Evolutionary conservation across 2,329 filamentous ascomycete species (phyloP), one percentile per base, ranked within the genome.

Genomic region (Alternaria ethzedia): DNA sequence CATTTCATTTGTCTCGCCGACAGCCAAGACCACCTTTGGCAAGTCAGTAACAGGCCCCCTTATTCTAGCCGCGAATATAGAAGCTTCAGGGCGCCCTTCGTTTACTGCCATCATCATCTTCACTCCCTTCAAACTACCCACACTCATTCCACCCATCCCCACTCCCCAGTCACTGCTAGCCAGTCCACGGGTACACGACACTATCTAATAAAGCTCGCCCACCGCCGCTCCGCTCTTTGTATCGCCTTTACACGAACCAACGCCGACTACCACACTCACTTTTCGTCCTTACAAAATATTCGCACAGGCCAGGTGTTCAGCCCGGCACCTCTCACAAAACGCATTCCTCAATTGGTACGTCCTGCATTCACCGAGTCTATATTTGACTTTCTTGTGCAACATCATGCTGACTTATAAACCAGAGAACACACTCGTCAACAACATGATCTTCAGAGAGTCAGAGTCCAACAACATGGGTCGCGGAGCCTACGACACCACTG

Each of bases 401-500:
- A 50, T 7, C 9, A 12, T 30, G 63, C 75, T 78, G 58, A 79
- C 71, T 59, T 77, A 77, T 74, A 76, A 77, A 76, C 57, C 66
- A 76, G 71, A 64, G 68, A 17, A 54, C 52, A 46, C 62, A 65
- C 61, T 63, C 70, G 64, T 64, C 68, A 55, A 63, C 73, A 78
- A 64, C 57, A 82, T 83, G 82, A 83, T 83, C 69, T 70, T 79
- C 75, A 77, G 79, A 76, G 79, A 80, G 64, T 77, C 76, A 59
- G 73, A 78, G 66, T 75, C 78, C 55, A 79, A 72, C 73, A 83
- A 83, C 78, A 84, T 84, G 82, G 82, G 82, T 61, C 82, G 82
- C 68, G 82, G 82, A 64, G 82, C 82, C 64, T 84, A 84, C 75
- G 82, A 84, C 70, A 84, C 82, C 26, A 84, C 82, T n/a, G 82